Conservation (phyloP, 2,329 filamentous ascomycete species). For the Hypoxylon sp. region DNA sequence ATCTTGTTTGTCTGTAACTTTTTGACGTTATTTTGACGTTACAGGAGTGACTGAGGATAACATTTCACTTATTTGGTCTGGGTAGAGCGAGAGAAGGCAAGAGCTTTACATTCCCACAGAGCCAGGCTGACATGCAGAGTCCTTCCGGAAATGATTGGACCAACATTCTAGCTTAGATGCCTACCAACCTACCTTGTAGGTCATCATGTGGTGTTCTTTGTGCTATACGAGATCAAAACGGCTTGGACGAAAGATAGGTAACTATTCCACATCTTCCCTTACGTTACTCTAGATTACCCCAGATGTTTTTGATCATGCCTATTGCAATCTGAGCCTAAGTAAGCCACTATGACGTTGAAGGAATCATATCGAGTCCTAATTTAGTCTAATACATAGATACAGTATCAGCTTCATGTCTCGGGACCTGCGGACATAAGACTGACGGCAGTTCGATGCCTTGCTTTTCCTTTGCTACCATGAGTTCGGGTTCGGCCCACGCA, state of each 20-base stretch:
- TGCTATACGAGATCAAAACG: slow-evolving; percentile 2
- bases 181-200: too few relatives aligned
- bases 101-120: slow-evolving; percentile 2
- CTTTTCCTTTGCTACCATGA: too few relatives aligned
- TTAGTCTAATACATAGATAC: too few relatives aligned
- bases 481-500: too few relatives aligned
- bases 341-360: slow-evolving; percentile 11
- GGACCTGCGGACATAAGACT: background rate
- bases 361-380: too few relatives aligned
- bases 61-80: slow-evolving; percentile 6
- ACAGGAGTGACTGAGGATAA: too few relatives aligned
- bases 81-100: background rate
- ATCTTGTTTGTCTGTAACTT: background rate
- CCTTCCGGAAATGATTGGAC: background rate
- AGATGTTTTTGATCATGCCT: slow-evolving; percentile 19
- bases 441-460: too few relatives aligned
- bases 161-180: slow-evolving; percentile 3
- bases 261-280: background rate
- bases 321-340: background rate
- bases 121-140: background rate
- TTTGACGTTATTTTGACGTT: slow-evolving; percentile 1
- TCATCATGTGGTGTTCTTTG: background rate
- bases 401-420: too few relatives aligned
- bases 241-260: background rate
- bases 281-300: slow-evolving; percentile 21